Base-by-base conservation (phyloP, 75 land plant species). In the Chamaecyparis obtusa region DNA sequence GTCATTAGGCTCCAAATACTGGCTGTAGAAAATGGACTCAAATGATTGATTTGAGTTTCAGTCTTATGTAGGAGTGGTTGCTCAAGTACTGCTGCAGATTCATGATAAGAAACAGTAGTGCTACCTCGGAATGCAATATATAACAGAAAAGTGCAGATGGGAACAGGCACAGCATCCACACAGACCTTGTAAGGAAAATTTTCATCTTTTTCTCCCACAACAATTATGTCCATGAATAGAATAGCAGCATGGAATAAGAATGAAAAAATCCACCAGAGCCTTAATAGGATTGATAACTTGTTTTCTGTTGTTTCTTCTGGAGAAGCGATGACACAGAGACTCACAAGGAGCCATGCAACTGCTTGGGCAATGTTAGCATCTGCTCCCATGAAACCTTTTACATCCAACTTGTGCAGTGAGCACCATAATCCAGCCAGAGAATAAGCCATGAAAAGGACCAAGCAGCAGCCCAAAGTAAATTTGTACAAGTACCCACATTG, bases 1-100 rank as follows among this genome's bases (percentile, higher is more conserved):
- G 93, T 87, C 19, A 78, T 75, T 6, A 89, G 46, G 78, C 93
- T 92, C 19, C 89, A 44, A 78, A 91, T 32, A 0, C 93, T 87
- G 64, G 93, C 93, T 56, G 60, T 78, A 33, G 72, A 55, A 64
- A 91, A 92, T 33, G 56, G 84, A 83, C 30, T 83, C 33, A 49
- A 30, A 17, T 83, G 33, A 46, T 49, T 30, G 32, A 24, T 7
- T 64, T 64, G 5, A 64, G 69, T 27, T 64, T 24, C 69, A 27
- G 69, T 41, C 43, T 78, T 78, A 78, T 78, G 21, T 9, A 78
- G 10, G 27, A 78, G 81, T 21, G 81, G 81, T 24, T 78, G 81
- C 36, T 39, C 44, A 78, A 78, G 81, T 37, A 14, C 36, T 14
- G 33, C 80, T 17, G 37, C 27, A 5, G 41, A 21, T n/a, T n/a